Conservation (phyloP, 2,329 filamentous ascomycete species). For the Aureobasidium sp. region DNA sequence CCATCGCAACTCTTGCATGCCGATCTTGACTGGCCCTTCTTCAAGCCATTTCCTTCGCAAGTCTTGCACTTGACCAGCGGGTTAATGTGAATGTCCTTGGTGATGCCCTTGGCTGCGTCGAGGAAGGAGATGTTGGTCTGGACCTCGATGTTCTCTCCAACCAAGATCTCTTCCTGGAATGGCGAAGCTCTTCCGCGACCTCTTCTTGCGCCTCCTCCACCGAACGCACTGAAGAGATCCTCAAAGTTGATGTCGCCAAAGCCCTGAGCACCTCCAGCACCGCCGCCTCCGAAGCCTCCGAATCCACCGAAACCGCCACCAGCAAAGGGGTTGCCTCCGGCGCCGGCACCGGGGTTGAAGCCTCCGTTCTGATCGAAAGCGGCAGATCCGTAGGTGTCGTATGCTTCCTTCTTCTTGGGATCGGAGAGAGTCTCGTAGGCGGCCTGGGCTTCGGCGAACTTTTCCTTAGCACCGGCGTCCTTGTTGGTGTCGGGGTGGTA, state of each 20-base stretch:
- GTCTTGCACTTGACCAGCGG: slow-evolving; percentile 74
- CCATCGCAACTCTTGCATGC: slow-evolving; percentile 76
- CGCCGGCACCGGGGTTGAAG: slow-evolving; percentile 64
- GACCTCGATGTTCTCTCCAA: slow-evolving; percentile 95
- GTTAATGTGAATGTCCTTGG: slow-evolving; percentile 78
- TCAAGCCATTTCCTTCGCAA: slow-evolving; percentile 76
- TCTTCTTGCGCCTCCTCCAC: slow-evolving; percentile 49
- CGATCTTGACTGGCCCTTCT: slow-evolving; percentile 63
- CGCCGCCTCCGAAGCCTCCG: slow-evolving; percentile 38
- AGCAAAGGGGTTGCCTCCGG: slow-evolving; percentile 53
- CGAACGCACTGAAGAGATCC: slow-evolving; percentile 85
- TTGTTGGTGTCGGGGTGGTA: slow-evolving; percentile 98
- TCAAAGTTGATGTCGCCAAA: slow-evolving; percentile 91
- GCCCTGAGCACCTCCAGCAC: slow-evolving; percentile 32
- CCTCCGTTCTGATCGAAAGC: slow-evolving; percentile 52
- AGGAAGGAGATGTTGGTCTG: slow-evolving; percentile 89
- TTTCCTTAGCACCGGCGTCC: slow-evolving; percentile 84
- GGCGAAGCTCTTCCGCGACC: slow-evolving; percentile 51
- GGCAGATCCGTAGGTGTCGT: slow-evolving; percentile 82
- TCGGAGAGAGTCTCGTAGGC: slow-evolving; percentile 93
- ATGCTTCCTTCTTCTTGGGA: slow-evolving; percentile 84
- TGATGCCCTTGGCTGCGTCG: slow-evolving; percentile 87
- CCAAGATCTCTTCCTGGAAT: slow-evolving; percentile 70
- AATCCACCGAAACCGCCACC: slow-evolving; percentile 33
- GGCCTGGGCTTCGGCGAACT: slow-evolving; percentile 83